A percentile compares a stretch with the other conserved stretches of the same genome.
Evolutionary conservation across 2,329 filamentous ascomycete species (phyloP).

Genomic region (Aspergillus glaucus): DNA sequence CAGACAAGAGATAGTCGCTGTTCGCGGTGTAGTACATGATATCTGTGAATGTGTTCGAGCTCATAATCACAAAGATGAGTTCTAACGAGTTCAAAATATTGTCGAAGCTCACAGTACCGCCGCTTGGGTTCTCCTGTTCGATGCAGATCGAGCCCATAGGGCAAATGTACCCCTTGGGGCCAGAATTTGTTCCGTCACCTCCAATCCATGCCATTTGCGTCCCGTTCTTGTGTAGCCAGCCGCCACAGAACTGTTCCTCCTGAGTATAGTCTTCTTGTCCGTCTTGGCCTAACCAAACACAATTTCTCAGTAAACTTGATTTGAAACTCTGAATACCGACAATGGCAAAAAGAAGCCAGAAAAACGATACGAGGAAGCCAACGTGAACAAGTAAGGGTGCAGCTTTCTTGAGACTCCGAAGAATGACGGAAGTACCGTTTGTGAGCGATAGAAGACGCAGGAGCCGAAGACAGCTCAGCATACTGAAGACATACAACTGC

Average conservation of each 20-base stretch:
- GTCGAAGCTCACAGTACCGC: conserved; percentile 86
- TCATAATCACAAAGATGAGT: conserved; percentile 97
- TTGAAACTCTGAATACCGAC: conserved; percentile 96
- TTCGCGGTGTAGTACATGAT: conserved; percentile 89
- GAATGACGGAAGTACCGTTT: conserved; percentile 87
- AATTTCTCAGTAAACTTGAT: conserved; percentile 68
- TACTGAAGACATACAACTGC: conserved; percentile 85
- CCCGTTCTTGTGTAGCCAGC: conserved; percentile 62
- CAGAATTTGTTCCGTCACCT: conserved; percentile 45
- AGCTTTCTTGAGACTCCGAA: conserved; percentile 91
- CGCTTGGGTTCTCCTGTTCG: conserved; percentile 70
- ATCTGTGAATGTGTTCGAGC: conserved; percentile 92
- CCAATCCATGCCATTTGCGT: conserved; percentile 63
- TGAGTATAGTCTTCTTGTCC: conserved; percentile 33
- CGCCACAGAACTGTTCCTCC: conserved; percentile 72
- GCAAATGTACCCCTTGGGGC: conserved; percentile 76
- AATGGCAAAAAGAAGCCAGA: conserved; percentile 96
- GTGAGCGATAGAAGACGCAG: conserved; percentile 85
- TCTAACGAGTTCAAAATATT: conserved; percentile 89
- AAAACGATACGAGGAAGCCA: conserved; percentile 89
- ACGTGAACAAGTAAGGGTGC: conserved; percentile 87
- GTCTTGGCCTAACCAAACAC: conserved; percentile 66
- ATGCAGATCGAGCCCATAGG: conserved; percentile 78
- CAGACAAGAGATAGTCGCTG: conserved; percentile 81
- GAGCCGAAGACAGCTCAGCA: conserved; percentile 93